Conservation (phyloP, 768 basidiomycete genomes). For the Leccinum disarticulatum region DNA sequence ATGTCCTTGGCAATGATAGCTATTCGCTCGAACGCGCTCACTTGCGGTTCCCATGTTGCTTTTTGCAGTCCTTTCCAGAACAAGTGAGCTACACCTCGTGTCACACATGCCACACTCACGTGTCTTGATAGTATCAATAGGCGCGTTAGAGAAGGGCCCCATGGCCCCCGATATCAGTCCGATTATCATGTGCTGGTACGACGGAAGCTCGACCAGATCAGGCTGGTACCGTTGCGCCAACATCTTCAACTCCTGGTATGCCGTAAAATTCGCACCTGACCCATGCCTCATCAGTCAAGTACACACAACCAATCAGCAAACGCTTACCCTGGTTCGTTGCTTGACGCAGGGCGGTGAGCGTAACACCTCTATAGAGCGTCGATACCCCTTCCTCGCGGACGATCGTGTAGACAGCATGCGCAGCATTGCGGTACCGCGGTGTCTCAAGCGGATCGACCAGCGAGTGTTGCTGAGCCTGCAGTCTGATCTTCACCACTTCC, state of each 20-base stretch:
- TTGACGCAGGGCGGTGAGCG: slow-evolving; percentile 90
- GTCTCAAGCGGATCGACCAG: slow-evolving; percentile 92
- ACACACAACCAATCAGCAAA: slow-evolving; percentile 7
- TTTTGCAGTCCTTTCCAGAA: slow-evolving; percentile 73
- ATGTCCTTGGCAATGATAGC: slow-evolving; percentile 82
- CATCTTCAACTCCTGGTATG: slow-evolving; percentile 95
- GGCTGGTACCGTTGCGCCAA: slow-evolving; percentile 78
- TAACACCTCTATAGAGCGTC: slow-evolving; percentile 90
- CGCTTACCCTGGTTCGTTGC: slow-evolving; percentile 91
- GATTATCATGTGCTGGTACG: slow-evolving; percentile 94
- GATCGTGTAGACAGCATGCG: slow-evolving; percentile 94
- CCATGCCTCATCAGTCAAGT: not conserved
- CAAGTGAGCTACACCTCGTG: slow-evolving; percentile 1
- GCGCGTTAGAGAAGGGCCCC: slow-evolving; percentile 98
- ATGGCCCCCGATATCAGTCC: slow-evolving; percentile 96
- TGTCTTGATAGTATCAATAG: slow-evolving; percentile 93
- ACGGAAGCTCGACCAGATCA: slow-evolving; percentile 74
- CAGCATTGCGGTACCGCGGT: slow-evolving; percentile 94
- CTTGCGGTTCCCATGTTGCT: slow-evolving; percentile 67
- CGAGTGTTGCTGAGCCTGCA: slow-evolving; percentile 97
- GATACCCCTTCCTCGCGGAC: slow-evolving; percentile 85
- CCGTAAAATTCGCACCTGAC: slow-evolving; percentile 93
- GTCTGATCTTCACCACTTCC: slow-evolving; percentile 98
- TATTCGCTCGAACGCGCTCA: slow-evolving; percentile 79
- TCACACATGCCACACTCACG: slow-evolving; percentile 46